phyloP scores from a whole-genome alignment of 352 stramenopile species.

The Phytophthora pinifolia region DNA sequence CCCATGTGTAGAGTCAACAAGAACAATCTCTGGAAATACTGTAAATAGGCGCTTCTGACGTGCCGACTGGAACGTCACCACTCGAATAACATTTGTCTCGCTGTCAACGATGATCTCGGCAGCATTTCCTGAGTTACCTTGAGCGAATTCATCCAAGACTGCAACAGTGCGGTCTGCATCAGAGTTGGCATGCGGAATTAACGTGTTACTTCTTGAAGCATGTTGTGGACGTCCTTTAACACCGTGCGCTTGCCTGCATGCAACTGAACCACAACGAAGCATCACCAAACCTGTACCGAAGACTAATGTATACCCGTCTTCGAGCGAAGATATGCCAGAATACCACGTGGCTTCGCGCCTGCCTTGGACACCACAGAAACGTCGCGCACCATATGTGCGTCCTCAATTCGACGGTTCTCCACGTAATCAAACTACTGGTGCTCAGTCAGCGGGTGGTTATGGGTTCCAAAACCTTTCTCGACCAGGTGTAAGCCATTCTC shows the following conservation, averaged over 20 bases:
- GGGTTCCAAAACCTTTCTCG: not conserved
- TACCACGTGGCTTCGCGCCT: conserved; percentile 3
- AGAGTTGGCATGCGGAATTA: not conserved
- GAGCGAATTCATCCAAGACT: conserved; percentile 8
- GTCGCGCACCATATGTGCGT: not conserved
- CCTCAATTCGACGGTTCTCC: not conserved
- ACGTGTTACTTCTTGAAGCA: conserved; percentile 1
- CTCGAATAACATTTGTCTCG: not conserved
- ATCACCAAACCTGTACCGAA: not conserved
- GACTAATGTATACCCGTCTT: not conserved
- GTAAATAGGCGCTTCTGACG: conserved; percentile 12
- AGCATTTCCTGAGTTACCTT: not conserved
- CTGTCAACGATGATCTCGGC: conserved; percentile 8
- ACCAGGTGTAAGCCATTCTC: not conserved
- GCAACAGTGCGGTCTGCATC: not conserved
- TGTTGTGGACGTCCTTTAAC: conserved; percentile 9
- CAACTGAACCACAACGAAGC: not conserved
- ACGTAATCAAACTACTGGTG: conserved; percentile 9
- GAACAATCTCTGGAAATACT: conserved; percentile 9
- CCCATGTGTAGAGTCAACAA: conserved; percentile 14
- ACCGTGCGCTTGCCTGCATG: not conserved
- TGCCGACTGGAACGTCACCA: conserved; percentile 8
- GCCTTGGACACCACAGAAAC: conserved; percentile 3
- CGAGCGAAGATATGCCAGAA: conserved; percentile 1
- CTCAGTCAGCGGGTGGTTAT: not conserved